These are phyloP conservation scores for Aspergillus pseudoglaucus DNA, from an alignment of 2,329 filamentous ascomycete species.

Conservation along the genomic window DNA sequence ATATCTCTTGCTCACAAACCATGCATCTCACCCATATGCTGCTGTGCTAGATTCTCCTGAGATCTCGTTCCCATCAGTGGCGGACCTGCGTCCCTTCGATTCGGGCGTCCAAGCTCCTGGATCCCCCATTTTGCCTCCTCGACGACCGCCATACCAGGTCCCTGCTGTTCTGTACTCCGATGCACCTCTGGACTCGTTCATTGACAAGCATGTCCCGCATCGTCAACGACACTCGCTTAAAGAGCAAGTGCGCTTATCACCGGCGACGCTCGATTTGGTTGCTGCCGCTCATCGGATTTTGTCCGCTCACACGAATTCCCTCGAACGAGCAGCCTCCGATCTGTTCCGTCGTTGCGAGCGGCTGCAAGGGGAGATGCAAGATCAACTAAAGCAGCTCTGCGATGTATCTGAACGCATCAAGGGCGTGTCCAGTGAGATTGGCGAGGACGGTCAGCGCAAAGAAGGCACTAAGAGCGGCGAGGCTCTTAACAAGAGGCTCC, in stretches of 20 bases:
- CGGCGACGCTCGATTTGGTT: slow-evolving; percentile 43
- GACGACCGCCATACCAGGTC: slow-evolving; percentile 38
- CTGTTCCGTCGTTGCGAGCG: slow-evolving; percentile 48
- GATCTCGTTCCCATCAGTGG: slow-evolving; percentile 21
- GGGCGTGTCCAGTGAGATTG: slow-evolving; percentile 33
- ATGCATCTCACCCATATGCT: slow-evolving; percentile 44
- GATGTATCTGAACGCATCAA: slow-evolving; percentile 42
- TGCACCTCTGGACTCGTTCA: slow-evolving; percentile 34
- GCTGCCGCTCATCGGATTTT: slow-evolving; percentile 42
- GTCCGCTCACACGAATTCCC: slow-evolving; percentile 39
- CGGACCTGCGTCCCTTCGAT: slow-evolving; percentile 21
- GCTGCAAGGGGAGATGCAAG: slow-evolving; percentile 41
- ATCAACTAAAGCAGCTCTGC: slow-evolving; percentile 41
- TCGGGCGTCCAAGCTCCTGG: slow-evolving; percentile 14
- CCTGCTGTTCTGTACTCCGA: slow-evolving; percentile 35
- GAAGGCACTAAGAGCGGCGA: slow-evolving; percentile 26
- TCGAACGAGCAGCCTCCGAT: slow-evolving; percentile 44
- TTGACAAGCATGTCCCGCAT: slow-evolving; percentile 38
- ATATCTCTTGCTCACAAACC: slow-evolving; percentile 50
- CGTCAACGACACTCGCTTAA: slow-evolving; percentile 38
- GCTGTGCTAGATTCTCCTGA: slow-evolving; percentile 47
- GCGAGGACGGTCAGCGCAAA: slow-evolving; percentile 28
- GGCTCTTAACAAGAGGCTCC: slow-evolving; percentile 34
- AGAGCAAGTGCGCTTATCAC: slow-evolving; percentile 42
- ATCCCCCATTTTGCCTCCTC: slow-evolving; percentile 24